These are phyloP conservation scores for Cytospora mali DNA, from an alignment of 2,329 filamentous ascomycete genomes.

Conservation along the genomic window DNA sequence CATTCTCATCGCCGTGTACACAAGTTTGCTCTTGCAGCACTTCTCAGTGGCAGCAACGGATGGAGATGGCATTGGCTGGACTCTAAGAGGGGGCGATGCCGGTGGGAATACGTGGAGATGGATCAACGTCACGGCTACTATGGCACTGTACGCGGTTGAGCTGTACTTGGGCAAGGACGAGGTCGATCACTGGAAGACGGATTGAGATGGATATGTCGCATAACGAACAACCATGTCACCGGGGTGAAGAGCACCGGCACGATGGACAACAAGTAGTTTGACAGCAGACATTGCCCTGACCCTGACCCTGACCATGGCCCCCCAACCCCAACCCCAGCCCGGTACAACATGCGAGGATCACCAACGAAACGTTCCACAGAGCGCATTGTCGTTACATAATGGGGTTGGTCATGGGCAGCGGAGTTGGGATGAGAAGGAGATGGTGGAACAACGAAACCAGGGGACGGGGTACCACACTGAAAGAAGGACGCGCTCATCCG, in stretches of 20 bases:
- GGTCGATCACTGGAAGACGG: conserved; percentile 92
- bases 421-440: not conserved
- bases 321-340: too few relatives aligned
- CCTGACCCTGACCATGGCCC: too few relatives aligned
- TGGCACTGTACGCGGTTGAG: conserved; percentile 88
- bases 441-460: not conserved
- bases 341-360: not conserved
- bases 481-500: not conserved
- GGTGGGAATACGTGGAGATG: conserved; percentile 90
- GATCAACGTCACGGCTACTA: conserved; percentile 88
- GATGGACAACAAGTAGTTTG: not conserved
- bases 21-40: conserved; percentile 91
- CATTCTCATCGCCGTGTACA: conserved; percentile 94
- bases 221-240: not conserved
- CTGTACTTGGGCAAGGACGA: conserved; percentile 84
- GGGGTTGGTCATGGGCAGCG: not conserved
- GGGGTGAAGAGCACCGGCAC: not conserved
- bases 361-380: not conserved
- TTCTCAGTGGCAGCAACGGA: conserved; percentile 68
- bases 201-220: conserved; percentile 55
- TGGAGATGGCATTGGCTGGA: conserved; percentile 73
- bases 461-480: not conserved
- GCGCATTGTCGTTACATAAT: not conserved
- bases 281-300: not conserved
- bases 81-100: conserved; percentile 76